A percentile compares a stretch with the other conserved stretches of the same genome.
Evolutionary conservation across 164 flowering plant species (phyloP).

Genomic region (Vitis riparia): DNA sequence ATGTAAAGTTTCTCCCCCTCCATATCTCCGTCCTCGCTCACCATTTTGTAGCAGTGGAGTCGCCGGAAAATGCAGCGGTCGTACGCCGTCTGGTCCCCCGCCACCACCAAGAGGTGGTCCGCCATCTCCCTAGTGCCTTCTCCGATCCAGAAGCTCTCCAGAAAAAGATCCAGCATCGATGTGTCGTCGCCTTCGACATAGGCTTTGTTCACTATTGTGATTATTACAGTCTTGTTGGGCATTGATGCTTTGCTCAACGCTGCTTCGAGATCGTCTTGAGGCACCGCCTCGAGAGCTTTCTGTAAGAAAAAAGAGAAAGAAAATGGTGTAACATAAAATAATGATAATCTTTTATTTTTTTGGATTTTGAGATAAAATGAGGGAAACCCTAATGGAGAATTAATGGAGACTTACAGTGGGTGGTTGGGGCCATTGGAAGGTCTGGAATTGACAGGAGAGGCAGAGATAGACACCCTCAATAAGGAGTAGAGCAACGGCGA

Average conservation of each 20-base stretch:
- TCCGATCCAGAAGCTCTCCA: conserved; percentile 71
- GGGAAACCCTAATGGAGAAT: neutral
- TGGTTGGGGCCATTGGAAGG: neutral
- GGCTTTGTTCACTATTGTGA: conserved; percentile 64
- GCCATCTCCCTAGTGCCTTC: conserved; percentile 49
- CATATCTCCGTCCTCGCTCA: conserved; percentile 55
- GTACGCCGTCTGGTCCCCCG: conserved; percentile 57
- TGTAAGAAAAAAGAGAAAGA: neutral
- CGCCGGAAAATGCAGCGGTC: conserved; percentile 52
- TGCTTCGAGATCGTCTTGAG: conserved; percentile 29
- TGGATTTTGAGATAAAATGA: too few species aligned
- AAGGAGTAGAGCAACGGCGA: conserved; percentile 8
- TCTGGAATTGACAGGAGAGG: neutral
- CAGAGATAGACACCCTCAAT: conserved; percentile 9
- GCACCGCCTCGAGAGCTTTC: neutral
- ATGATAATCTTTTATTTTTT: too few species aligned
- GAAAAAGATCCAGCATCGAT: conserved; percentile 67
- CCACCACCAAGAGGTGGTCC: conserved; percentile 54
- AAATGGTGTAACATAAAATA: too few species aligned
- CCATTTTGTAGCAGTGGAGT: conserved; percentile 58
- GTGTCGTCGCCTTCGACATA: conserved; percentile 42
- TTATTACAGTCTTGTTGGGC: conserved; percentile 56
- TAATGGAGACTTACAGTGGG: conserved; percentile 16
- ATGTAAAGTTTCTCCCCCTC: conserved; percentile 66
- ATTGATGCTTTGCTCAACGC: conserved; percentile 45